Conservation (phyloP, 2,329 filamentous ascomycete genomes). For the Arthrobotrys pseudoclavata region DNA sequence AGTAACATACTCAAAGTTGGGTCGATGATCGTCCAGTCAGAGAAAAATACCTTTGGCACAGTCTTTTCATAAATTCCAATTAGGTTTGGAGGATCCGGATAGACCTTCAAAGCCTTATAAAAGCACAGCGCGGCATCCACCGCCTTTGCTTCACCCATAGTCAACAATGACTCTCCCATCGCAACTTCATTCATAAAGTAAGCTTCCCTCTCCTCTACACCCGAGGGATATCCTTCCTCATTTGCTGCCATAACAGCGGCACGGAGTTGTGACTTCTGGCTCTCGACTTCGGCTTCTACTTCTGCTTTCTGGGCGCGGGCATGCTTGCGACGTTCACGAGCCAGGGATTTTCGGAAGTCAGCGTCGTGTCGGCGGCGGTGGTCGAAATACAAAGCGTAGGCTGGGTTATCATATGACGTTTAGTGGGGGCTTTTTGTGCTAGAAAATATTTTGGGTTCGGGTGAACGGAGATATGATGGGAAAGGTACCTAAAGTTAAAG, state of each 20-base stretch:
- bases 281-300: slow-evolving; percentile 75
- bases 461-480: slow-evolving; percentile 7
- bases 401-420: not conserved
- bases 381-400: slow-evolving; percentile 78
- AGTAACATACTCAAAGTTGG: not conserved
- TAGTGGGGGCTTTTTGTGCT: not conserved
- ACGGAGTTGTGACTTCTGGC: slow-evolving; percentile 81
- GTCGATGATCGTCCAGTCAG: not conserved
- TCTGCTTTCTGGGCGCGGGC: slow-evolving; percentile 79
- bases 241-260: slow-evolving; percentile 80
- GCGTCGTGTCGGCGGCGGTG: slow-evolving; percentile 75
- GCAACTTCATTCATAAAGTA: slow-evolving; percentile 98
- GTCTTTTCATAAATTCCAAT: slow-evolving; percentile 99
- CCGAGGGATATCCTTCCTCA: slow-evolving; percentile 85
- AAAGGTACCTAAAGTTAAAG: slow-evolving; percentile 51
- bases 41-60: slow-evolving; percentile 81
- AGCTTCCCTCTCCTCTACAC: slow-evolving; percentile 91
- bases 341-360: slow-evolving; percentile 77
- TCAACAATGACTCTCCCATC: slow-evolving; percentile 83
- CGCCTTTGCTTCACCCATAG: slow-evolving; percentile 75
- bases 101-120: slow-evolving; percentile 99
- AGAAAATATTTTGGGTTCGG: not conserved
- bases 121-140: slow-evolving; percentile 93
- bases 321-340: slow-evolving; percentile 81
- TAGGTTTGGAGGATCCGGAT: slow-evolving; percentile 90